phyloP scores from a whole-genome alignment of 2,329 filamentous ascomycete genomes.

The Fusarium austroafricanum region DNA sequence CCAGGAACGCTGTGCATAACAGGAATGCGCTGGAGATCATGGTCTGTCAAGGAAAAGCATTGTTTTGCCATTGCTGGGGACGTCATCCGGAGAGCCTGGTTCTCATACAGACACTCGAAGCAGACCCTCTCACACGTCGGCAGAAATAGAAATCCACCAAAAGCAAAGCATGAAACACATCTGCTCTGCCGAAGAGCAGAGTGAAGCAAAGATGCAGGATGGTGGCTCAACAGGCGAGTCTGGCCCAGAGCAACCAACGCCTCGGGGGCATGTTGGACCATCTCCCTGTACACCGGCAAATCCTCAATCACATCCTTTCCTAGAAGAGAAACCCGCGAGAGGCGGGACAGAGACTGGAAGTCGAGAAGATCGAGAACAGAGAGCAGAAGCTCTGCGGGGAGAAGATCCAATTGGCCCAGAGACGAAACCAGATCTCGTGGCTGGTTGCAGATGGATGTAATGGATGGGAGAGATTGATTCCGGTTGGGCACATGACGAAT shows the following conservation, averaged over 20 bases:
- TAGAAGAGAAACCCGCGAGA: conserved; percentile 43
- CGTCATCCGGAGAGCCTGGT: conserved; percentile 44
- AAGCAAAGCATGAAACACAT: conserved; percentile 47
- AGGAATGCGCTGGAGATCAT: conserved; percentile 37
- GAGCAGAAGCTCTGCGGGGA: conserved; percentile 45
- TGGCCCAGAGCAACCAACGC: conserved; percentile 42
- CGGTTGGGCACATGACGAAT: conserved; percentile 23
- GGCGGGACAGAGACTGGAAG: conserved; percentile 46
- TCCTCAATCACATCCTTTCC: conserved; percentile 44
- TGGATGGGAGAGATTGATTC: conserved; percentile 19
- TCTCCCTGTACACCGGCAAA: conserved; percentile 54
- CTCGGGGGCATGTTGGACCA: conserved; percentile 55
- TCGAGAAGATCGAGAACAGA: conserved; percentile 45
- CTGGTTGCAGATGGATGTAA: conserved; percentile 13
- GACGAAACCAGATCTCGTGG: conserved; percentile 28
- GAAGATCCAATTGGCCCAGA: conserved; percentile 43
- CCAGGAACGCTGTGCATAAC: conserved; percentile 42
- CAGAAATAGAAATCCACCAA: conserved; percentile 49
- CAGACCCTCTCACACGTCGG: conserved; percentile 50
- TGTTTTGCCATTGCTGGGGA: conserved; percentile 33
- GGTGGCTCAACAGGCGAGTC: conserved; percentile 39
- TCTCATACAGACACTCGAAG: conserved; percentile 46
- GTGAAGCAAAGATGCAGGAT: conserved; percentile 40
- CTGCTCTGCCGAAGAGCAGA: conserved; percentile 36
- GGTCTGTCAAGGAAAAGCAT: conserved; percentile 42